A percentile compares a stretch with the other conserved stretches of the same genome.
Evolutionary conservation across 257 asterid species (phyloP).

Genomic region (Lycium ferocissimum): DNA sequence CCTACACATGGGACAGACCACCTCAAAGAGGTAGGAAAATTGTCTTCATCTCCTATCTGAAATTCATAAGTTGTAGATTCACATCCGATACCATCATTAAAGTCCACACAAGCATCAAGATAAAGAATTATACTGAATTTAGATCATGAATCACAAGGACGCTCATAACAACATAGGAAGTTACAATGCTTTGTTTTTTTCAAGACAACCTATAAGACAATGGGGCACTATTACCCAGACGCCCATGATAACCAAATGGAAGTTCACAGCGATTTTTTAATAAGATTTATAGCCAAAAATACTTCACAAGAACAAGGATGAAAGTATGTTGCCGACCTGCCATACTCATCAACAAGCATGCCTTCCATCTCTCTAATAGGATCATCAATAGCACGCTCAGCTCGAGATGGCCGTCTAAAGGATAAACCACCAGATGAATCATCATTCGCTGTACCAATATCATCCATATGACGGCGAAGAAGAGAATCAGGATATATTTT

Average conservation of each 20-base stretch:
- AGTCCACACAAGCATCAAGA: background rate
- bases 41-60: background rate
- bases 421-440: conserved; percentile 70
- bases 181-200: background rate
- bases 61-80: conserved; percentile 15
- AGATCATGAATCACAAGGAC: background rate
- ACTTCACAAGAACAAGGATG: conserved; percentile 9
- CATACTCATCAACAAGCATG: conserved; percentile 96
- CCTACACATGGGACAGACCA: conserved; percentile 10
- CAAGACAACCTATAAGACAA: background rate
- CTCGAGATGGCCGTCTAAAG: conserved; percentile 86
- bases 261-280: background rate
- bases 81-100: background rate
- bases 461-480: conserved; percentile 77
- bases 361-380: conserved; percentile 99
- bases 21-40: conserved; percentile 18
- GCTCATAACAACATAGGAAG: background rate
- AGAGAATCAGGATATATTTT: conserved; percentile 84
- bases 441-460: conserved; percentile 63
- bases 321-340: conserved; percentile 59
- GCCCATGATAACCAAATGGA: background rate
- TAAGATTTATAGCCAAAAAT: background rate
- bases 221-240: background rate
- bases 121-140: conserved; percentile 10
- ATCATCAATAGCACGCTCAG: conserved; percentile 93